These are phyloP conservation scores for Solanum sejunctum DNA, from an alignment of 257 asterid species.

Conservation along the genomic window DNA sequence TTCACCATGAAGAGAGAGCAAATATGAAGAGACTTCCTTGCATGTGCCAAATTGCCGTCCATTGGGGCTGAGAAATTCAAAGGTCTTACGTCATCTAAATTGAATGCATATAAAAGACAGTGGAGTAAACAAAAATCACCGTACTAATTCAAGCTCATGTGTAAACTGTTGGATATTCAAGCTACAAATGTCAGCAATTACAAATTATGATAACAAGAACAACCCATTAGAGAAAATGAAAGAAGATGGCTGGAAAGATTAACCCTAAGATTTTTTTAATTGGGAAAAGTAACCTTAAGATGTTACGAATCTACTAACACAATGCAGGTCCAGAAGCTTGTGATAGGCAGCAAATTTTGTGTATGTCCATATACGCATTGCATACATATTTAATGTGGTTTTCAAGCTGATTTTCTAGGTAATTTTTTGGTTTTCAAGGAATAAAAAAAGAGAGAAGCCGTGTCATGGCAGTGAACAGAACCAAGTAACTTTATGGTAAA, in stretches of 20 bases:
- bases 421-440: background rate
- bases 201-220: background rate
- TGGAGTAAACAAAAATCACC: background rate
- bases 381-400: background rate
- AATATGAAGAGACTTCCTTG: conserved; percentile 62
- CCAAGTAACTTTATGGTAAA: background rate
- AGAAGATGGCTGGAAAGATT: background rate
- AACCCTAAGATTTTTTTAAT: background rate
- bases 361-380: background rate
- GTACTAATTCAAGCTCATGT: background rate
- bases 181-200: background rate
- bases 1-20: conserved; percentile 45
- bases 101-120: background rate
- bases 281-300: background rate
- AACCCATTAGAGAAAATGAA: background rate
- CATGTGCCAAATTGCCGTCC: conserved; percentile 71
- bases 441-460: background rate
- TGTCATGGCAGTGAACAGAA: background rate
- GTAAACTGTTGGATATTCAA: background rate
- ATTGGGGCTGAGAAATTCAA: conserved; percentile 53
- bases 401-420: background rate
- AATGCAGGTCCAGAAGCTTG: background rate
- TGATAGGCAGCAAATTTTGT: background rate
- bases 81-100: background rate
- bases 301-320: background rate